Evolutionary conservation across 78 protist genomes (phyloP).

Genomic region (Dictyostelium capitatum): DNA sequence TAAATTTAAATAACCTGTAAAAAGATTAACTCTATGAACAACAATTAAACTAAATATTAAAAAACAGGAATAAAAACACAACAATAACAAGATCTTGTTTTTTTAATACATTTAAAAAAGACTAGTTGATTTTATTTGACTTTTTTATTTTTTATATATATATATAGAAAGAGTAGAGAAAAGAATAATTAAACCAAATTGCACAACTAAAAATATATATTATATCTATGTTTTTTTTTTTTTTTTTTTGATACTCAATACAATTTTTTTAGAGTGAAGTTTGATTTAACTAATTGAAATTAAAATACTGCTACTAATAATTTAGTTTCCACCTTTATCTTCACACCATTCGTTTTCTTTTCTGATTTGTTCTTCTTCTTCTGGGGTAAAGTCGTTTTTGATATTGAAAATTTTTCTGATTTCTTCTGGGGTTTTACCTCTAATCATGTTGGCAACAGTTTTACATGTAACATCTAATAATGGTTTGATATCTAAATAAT

Average conservation of each 20-base stretch:
- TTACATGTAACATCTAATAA: constrained; percentile 93
- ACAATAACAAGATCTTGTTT: no score
- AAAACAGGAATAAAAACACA: no score
- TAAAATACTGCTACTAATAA: background rate
- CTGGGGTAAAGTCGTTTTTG: constrained; percentile 95
- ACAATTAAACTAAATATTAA: no score
- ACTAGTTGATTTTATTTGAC: no score
- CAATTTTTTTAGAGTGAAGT: no score
- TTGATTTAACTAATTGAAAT: no score
- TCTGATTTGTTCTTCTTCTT: constrained; percentile 97
- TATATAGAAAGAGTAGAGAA: background rate
- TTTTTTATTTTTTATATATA: no score
- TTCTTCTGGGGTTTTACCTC: constrained; percentile 96
- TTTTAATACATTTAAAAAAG: no score
- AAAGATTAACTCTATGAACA: no score
- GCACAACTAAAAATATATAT: background rate
- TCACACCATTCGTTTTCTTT: constrained; percentile 98
- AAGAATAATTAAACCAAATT: background rate
- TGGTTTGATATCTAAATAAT: constrained; percentile 97
- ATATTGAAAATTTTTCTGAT: constrained; percentile 95
- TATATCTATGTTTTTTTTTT: background rate
- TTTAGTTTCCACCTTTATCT: constrained; percentile 86
- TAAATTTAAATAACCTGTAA: no score
- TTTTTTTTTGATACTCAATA: background rate
- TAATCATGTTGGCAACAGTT: constrained; percentile 98